These are phyloP conservation scores for Populus ilicifolia DNA, from an alignment of 345 rosid species.

Conservation along the genomic window DNA sequence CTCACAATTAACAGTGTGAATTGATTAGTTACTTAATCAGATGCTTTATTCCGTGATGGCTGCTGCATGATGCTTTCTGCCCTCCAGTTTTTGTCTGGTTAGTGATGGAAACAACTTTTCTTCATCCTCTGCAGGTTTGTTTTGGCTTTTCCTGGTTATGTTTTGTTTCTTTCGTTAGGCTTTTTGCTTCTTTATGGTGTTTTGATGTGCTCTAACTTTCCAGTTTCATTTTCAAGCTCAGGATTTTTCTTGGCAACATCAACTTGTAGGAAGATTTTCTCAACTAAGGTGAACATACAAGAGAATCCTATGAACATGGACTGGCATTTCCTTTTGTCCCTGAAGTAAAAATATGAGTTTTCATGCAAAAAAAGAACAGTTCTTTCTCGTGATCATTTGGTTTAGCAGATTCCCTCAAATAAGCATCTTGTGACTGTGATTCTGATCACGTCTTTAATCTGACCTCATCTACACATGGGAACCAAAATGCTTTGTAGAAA, in stretches of 20 bases:
- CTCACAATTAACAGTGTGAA: neutral
- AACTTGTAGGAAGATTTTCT: neutral
- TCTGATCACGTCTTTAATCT: too few relatives aligned
- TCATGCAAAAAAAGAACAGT: neutral
- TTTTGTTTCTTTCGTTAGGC: neutral
- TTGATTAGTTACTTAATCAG: neutral
- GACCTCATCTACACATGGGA: neutral
- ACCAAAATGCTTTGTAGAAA: neutral
- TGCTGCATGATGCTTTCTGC: neutral
- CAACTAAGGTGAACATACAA: neutral
- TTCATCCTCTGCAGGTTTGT: neutral
- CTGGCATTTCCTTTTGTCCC: neutral
- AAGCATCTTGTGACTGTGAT: too few relatives aligned
- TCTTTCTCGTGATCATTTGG: too few relatives aligned
- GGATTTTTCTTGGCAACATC: neutral
- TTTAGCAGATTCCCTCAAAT: too few relatives aligned
- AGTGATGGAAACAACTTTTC: neutral
- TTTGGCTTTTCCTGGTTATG: neutral
- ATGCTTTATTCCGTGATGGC: neutral
- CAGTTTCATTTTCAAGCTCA: neutral
- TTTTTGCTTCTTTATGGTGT: neutral
- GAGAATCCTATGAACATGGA: neutral
- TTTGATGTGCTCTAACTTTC: neutral
- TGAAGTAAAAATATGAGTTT: neutral
- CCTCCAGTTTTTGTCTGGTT: neutral